Evolutionary conservation across 257 asterid genomes (phyloP).

Genomic region (Craterostigma plantagineum): DNA sequence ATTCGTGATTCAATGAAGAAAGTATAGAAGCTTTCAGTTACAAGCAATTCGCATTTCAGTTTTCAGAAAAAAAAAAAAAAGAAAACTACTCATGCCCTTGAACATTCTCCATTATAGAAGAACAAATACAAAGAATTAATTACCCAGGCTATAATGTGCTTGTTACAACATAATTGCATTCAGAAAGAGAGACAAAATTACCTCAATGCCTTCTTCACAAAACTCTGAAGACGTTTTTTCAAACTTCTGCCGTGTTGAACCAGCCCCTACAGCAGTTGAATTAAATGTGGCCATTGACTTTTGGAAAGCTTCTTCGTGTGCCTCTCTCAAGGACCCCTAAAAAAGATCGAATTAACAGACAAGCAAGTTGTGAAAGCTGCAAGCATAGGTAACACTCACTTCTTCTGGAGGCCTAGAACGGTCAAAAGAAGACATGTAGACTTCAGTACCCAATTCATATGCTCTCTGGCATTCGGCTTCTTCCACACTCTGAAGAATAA

Average conservation of each 20-base stretch:
- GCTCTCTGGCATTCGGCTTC: slow-evolving; percentile 98
- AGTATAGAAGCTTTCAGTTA: too few species aligned
- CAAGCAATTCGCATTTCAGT: too few species aligned
- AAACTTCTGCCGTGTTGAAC: slow-evolving; percentile 63
- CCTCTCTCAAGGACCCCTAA: slow-evolving; percentile 80
- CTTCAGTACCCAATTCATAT: slow-evolving; percentile 61
- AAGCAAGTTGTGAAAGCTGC: slow-evolving; percentile 4
- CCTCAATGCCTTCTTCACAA: slow-evolving; percentile 91
- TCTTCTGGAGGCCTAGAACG: slow-evolving; percentile 87
- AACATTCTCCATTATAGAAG: too few species aligned
- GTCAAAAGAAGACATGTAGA: slow-evolving; percentile 61
- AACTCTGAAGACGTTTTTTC: slow-evolving; percentile 72
- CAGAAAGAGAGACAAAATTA: slow-evolving; percentile 11
- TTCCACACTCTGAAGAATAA: slow-evolving; percentile 58
- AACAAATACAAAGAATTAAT: too few species aligned
- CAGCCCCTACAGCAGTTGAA: slow-evolving; percentile 79
- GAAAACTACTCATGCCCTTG: too few species aligned
- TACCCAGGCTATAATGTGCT: not conserved
- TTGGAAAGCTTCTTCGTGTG: slow-evolving; percentile 83
- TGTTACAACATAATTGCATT: not conserved
- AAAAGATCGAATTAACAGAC: slow-evolving; percentile 16
- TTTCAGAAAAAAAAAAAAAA: too few species aligned
- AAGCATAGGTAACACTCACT: slow-evolving; percentile 31
- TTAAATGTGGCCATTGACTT: slow-evolving; percentile 62
- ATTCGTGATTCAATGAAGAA: too few species aligned